phyloP scores from a whole-genome alignment of 164 flowering plant genomes.

The Chloranthus sessilifolius region DNA sequence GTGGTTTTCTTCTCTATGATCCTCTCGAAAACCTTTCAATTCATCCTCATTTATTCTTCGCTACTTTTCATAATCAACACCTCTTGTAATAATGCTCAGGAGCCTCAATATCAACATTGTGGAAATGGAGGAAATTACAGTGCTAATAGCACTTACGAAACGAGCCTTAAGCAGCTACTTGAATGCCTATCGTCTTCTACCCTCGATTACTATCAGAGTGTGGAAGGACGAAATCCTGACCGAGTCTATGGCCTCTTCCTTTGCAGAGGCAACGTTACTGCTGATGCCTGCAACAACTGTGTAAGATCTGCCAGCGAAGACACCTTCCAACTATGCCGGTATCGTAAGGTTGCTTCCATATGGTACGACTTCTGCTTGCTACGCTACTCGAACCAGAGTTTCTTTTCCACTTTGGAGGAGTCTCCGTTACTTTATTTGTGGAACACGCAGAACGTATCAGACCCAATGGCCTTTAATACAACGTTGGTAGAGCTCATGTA shows the following conservation, averaged over 20 bases:
- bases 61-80: too few relatives aligned
- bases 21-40: too few relatives aligned
- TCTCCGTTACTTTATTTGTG: too few relatives aligned
- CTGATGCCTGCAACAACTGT: background rate
- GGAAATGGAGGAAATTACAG: too few relatives aligned
- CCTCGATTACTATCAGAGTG: background rate
- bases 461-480: too few relatives aligned
- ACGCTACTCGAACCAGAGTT: background rate
- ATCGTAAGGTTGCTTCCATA: background rate
- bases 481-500: too few relatives aligned
- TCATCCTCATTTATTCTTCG: too few relatives aligned
- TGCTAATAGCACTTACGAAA: background rate
- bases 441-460: too few relatives aligned
- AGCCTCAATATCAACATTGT: too few relatives aligned
- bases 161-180: background rate
- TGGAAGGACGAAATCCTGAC: background rate
- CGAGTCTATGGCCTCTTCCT: conserved; percentile 1
- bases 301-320: background rate
- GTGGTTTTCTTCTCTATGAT: too few relatives aligned
- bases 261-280: background rate
- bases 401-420: too few relatives aligned
- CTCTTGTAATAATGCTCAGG: too few relatives aligned
- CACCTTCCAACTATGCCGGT: background rate
- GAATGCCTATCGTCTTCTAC: background rate
- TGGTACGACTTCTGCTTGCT: background rate